Percentiles rank a stretch among this genome's conserved stretches.
Evolutionary conservation across 2,329 filamentous ascomycete species (phyloP).

Genomic region (Pyrenophora teres): DNA sequence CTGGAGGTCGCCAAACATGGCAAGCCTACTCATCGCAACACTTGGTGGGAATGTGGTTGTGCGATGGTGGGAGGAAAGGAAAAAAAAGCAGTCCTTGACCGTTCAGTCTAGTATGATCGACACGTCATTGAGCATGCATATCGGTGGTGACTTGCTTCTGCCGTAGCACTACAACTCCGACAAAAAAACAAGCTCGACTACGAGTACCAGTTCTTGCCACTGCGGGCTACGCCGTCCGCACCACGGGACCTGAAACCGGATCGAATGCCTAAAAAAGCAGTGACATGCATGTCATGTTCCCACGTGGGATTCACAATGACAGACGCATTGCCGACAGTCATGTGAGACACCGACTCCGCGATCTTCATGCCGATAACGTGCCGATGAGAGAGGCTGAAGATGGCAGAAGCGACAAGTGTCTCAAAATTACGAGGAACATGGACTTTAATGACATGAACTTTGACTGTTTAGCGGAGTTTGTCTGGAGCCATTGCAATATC

Average conservation of each 20-base stretch:
- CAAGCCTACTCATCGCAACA: not conserved
- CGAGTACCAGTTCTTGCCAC: too few species aligned
- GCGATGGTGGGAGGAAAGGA: not conserved
- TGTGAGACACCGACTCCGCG: too few species aligned
- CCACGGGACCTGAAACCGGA: too few species aligned
- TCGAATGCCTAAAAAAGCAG: too few species aligned
- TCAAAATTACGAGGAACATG: not conserved
- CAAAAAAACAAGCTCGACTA: too few species aligned
- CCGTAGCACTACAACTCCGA: not conserved
- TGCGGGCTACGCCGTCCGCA: too few species aligned
- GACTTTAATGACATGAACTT: not conserved
- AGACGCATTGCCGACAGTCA: not conserved
- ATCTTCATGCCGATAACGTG: constrained; percentile 1
- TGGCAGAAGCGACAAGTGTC: not conserved
- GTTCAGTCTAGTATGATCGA: too few species aligned
- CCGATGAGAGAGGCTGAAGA: not conserved
- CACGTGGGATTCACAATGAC: too few species aligned
- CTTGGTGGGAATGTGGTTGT: not conserved
- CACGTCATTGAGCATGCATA: not conserved
- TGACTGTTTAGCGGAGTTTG: not conserved
- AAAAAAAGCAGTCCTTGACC: not conserved
- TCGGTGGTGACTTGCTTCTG: not conserved
- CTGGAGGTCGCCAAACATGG: not conserved
- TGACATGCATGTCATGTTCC: too few species aligned
- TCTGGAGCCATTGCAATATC: not conserved